These are phyloP conservation scores for Leccinum fallax DNA, from an alignment of 1,284 basidiomycete genomes.

Conservation along the genomic window DNA sequence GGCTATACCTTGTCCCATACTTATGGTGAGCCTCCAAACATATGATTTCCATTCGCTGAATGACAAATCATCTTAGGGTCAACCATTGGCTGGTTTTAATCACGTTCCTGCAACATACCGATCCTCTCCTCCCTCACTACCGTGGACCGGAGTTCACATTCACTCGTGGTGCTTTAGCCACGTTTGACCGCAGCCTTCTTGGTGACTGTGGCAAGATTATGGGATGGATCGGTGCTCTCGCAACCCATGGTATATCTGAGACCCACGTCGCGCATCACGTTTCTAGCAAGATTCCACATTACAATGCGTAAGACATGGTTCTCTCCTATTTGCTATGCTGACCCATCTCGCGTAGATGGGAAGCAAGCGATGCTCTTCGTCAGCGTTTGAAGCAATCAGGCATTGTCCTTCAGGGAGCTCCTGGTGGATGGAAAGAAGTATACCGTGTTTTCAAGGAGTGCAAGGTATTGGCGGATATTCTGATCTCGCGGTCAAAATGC, in stretches of 20 bases:
- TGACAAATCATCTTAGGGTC: slow-evolving; percentile 43
- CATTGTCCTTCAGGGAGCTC: slow-evolving; percentile 59
- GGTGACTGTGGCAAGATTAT: slow-evolving; percentile 75
- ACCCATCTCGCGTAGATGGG: slow-evolving; percentile 60
- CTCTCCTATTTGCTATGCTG: not conserved
- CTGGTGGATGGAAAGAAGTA: slow-evolving; percentile 80
- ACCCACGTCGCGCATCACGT: slow-evolving; percentile 93
- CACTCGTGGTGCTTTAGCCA: slow-evolving; percentile 92
- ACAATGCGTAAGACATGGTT: slow-evolving; percentile 60
- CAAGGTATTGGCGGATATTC: slow-evolving; percentile 48
- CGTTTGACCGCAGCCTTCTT: slow-evolving; percentile 87
- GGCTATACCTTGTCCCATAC: slow-evolving; percentile 88
- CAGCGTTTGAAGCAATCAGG: slow-evolving; percentile 70
- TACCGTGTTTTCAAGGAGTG: slow-evolving; percentile 75
- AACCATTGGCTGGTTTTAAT: slow-evolving; percentile 93
- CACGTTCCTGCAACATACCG: slow-evolving; percentile 98
- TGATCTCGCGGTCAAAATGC: slow-evolving; percentile 7
- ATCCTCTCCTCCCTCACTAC: slow-evolving; percentile 94
- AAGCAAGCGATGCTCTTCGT: slow-evolving; percentile 89
- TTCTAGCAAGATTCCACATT: slow-evolving; percentile 93
- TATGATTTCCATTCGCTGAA: slow-evolving; percentile 3
- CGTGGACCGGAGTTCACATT: slow-evolving; percentile 91
- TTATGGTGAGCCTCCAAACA: slow-evolving; percentile 60
- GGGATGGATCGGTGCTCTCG: slow-evolving; percentile 79
- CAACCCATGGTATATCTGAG: slow-evolving; percentile 89